These are phyloP conservation scores for Passiflora organensis DNA, from an alignment of 345 rosid genomes.

Conservation along the genomic window DNA sequence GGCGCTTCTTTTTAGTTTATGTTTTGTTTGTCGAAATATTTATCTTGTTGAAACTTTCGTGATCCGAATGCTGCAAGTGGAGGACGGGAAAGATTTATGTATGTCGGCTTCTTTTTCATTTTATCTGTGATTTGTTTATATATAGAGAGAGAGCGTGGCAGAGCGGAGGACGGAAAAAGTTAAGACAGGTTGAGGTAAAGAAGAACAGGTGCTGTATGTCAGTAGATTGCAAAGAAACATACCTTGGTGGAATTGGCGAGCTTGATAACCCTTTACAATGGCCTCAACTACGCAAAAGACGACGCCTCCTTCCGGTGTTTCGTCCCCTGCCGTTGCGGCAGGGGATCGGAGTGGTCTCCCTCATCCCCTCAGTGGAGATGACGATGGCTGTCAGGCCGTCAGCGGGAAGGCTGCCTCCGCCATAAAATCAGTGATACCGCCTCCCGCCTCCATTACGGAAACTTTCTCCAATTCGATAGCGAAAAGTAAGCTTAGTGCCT, in stretches of 20 bases:
- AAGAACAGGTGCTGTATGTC: constrained; percentile 76
- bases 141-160: neutral
- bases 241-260: constrained; percentile 74
- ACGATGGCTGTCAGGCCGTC: constrained; percentile 31
- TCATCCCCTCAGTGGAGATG: neutral
- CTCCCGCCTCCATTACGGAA: too few species aligned
- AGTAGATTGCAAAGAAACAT: constrained; percentile 60
- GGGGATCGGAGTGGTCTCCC: constrained; percentile 32
- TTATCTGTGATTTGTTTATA: too few species aligned
- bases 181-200: neutral
- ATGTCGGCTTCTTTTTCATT: too few species aligned
- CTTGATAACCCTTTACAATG: constrained; percentile 87
- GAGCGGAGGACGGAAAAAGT: neutral
- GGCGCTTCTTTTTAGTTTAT: too few species aligned
- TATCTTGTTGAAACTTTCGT: too few species aligned
- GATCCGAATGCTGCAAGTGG: too few species aligned
- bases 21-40: too few species aligned
- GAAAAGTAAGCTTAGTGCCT: too few species aligned
- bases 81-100: too few species aligned
- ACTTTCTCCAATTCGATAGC: too few species aligned
- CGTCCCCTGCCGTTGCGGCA: constrained; percentile 18
- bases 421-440: constrained; percentile 37
- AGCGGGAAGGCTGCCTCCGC: constrained; percentile 22
- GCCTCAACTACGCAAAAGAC: constrained; percentile 86
- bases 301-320: constrained; percentile 40